Base-by-base conservation (phyloP, 1,284 basidiomycete species). In the Sutorius eximius region DNA sequence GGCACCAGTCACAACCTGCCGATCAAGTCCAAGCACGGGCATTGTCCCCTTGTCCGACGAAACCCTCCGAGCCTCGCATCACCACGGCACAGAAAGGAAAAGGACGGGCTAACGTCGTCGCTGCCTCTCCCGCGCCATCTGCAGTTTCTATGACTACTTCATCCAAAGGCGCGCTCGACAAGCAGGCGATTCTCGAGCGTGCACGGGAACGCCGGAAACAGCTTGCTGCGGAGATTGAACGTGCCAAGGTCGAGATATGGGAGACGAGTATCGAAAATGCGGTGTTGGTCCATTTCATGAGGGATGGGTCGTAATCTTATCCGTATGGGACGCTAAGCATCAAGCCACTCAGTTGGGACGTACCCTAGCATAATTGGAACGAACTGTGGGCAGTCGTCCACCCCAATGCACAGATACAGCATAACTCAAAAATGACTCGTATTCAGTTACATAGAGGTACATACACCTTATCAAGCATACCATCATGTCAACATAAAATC, bases 261-360 rank as follows among this genome's bases (percentile, higher is more conserved):
- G 86, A 89, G 71, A 79, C 80, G 47, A 85, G 83, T 42, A 78
- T 91, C 51, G 88, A 91, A 71, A 82, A 86, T 60, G 86, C 84
- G 30, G 83, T 82, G 53, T 73, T 91, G 62, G 74, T 78, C 33
- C 77, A 82, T 57, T 62, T 89, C 48, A 70, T 62, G 53, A 78
- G 76, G 67, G 74, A 79, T 22, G 42, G 32, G 12, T 49, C 52
- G 27, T 51, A 11, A 59, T 24, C 45, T 36, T 45, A 15, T 20
- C n/a, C 7, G 11, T 30, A 22, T 30, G 16, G 6, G 20, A 2
- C 5, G 11, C 16, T 24, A 34, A 16, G 34, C 13, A 6, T 41
- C 44, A n/a, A 33, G 18, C 16, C 24, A 15, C 20, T n/a, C 12
- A 18, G 32, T 9, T n/a, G 12, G 32, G 30, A 27, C 3, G 38